These are phyloP conservation scores for Lippia alba DNA, from an alignment of 305 asterid species.

Conservation along the genomic window DNA sequence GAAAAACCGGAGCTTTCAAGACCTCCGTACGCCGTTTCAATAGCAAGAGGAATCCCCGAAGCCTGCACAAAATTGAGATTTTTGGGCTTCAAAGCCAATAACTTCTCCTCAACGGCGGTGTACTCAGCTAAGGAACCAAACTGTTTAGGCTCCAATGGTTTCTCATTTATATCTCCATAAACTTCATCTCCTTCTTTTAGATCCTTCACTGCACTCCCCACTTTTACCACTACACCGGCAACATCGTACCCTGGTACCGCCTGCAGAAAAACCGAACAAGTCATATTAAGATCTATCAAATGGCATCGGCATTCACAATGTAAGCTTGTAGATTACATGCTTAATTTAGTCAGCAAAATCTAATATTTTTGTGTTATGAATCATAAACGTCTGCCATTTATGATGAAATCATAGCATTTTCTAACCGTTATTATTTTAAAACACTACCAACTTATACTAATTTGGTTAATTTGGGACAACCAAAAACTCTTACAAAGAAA, in stretches of 20 bases:
- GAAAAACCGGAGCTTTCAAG: conserved; percentile 76
- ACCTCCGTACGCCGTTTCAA: conserved; percentile 91
- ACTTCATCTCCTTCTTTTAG: conserved; percentile 89
- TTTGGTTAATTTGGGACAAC: too few species aligned
- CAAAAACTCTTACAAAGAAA: too few species aligned
- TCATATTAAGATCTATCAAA: too few species aligned
- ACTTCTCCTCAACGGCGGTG: conserved; percentile 88
- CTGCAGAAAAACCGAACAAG: conserved; percentile 38
- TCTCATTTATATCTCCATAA: conserved; percentile 77
- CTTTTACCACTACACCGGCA: conserved; percentile 84
- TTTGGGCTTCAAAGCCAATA: conserved; percentile 77
- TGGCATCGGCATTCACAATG: too few species aligned
- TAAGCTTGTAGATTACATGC: too few species aligned
- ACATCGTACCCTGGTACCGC: conserved; percentile 95
- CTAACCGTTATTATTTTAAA: too few species aligned
- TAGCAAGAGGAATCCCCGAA: conserved; percentile 80
- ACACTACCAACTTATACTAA: too few species aligned
- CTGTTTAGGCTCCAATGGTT: conserved; percentile 74
- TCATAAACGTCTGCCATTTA: too few species aligned
- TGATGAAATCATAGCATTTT: too few species aligned
- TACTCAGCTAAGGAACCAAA: conserved; percentile 84
- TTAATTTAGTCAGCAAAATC: too few species aligned
- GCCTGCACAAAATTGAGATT: conserved; percentile 76
- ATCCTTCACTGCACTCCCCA: conserved; percentile 77
- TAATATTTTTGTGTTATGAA: too few species aligned